These are phyloP conservation scores for Blastobotrys capitulatus DNA, from an alignment of 1,139 yeast genomes.

Conservation along the genomic window DNA sequence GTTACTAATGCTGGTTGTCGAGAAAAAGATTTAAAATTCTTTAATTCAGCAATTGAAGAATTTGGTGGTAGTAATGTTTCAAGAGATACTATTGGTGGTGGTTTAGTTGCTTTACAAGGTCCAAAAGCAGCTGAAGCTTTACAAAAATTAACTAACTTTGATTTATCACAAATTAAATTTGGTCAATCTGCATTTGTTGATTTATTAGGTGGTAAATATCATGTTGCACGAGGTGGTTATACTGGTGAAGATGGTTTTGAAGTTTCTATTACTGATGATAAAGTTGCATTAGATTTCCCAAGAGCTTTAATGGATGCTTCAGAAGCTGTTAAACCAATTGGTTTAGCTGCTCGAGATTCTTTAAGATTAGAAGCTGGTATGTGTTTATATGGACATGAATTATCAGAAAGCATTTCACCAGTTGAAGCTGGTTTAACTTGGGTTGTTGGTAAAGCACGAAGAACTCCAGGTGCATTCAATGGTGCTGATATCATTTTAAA, in stretches of 20 bases:
- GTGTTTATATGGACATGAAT: constrained; percentile 95
- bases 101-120: constrained; percentile 87
- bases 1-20: constrained; percentile 98
- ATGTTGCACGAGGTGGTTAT: constrained; percentile 90
- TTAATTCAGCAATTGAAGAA: constrained; percentile 47
- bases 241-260: constrained; percentile 99
- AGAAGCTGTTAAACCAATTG: constrained; percentile 72
- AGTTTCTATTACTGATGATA: constrained; percentile 63
- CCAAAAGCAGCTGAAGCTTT: constrained; percentile 69
- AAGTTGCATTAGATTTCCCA: constrained; percentile 59
- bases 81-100: constrained; percentile 66
- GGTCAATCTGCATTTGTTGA: constrained; percentile 62
- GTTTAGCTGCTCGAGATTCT: constrained; percentile 95
- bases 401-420: constrained; percentile 76
- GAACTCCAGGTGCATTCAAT: constrained; percentile 54
- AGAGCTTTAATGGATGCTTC: constrained; percentile 53
- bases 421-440: constrained; percentile 84
- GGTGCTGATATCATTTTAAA: constrained; percentile 66
- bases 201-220: constrained; percentile 45
- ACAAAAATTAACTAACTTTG: constrained; percentile 56
- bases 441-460: constrained; percentile 80
- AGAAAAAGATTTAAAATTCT: constrained; percentile 66
- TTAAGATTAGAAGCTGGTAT: constrained; percentile 94
- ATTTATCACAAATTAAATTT: constrained; percentile 59
- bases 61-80: constrained; percentile 38